Base-by-base conservation (phyloP, 1,284 basidiomycete genomes). In the Sparassis latifolia region DNA sequence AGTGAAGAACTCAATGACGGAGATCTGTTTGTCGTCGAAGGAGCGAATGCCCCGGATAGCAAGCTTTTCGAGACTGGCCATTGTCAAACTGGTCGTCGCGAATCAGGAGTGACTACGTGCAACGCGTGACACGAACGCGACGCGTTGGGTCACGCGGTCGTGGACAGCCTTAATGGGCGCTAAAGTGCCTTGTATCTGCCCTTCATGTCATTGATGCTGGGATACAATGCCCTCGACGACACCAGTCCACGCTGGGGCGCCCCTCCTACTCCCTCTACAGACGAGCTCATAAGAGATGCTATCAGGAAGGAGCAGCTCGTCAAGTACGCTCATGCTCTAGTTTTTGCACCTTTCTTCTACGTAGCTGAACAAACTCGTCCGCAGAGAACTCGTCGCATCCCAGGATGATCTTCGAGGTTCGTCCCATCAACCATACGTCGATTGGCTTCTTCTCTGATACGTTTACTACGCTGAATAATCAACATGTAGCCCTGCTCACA, bases 1-100 rank as follows among this genome's bases (percentile, higher is more conserved):
- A 10, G 87, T 86, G 72, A 94, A 97, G 74, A 99, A 99, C 67
- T 99, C 92, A 66, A 99, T 97, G 60, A 98, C 84, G 10, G 93
- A 81, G 55, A 97, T 83, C 58, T 89, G 83, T 63, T 97, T 97
- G 78, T 97, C 92, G 74, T 95, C 92, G 63, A 96, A 96, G 0
- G 91, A 92, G 12, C 91, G 84, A 51, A 93, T 94, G 41, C 91
- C 92, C 35, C 89, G 78, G 55, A 91, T 89, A 3, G 87, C 88
- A 41, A 95, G 84, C 69, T 93, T 94, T 77, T 93, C 86, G 46
- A 95, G 75, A 51, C 79, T 79, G 28, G 92, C 87, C 92, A 93
- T 95, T 33, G n/a, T 30, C 92, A 92, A 94, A 35, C 12, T 32
- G 45, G 32, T 39, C n/a, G 29, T 20, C 45, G 33, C 32, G 7